Conservation (phyloP, 2,329 filamentous ascomycete species). For the Penicillium sp. region DNA sequence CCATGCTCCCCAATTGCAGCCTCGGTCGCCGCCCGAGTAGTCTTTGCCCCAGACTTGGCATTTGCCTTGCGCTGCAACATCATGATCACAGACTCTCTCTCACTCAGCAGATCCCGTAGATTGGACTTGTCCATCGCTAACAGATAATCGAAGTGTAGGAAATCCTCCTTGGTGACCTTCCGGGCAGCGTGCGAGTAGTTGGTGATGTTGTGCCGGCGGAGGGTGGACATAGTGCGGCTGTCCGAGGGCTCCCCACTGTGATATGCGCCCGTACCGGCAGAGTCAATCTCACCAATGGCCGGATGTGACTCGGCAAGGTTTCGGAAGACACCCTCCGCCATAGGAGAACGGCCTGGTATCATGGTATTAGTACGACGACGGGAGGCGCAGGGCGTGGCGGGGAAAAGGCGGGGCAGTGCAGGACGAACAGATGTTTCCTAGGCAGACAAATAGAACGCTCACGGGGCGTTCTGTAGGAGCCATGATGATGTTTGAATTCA, state of each 20-base stretch:
- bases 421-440: constrained; percentile 84
- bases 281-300: constrained; percentile 72
- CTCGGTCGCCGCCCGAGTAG: constrained; percentile 39
- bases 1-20: constrained; percentile 34
- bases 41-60: constrained; percentile 26
- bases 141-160: constrained; percentile 85
- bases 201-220: constrained; percentile 71
- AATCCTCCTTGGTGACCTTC: constrained; percentile 71
- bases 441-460: constrained; percentile 89
- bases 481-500: constrained; percentile 18
- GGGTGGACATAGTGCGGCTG: constrained; percentile 76
- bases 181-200: constrained; percentile 77
- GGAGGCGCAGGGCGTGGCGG: not conserved
- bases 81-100: constrained; percentile 53
- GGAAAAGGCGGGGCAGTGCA: constrained; percentile 2
- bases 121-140: constrained; percentile 93
- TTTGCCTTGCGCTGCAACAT: constrained; percentile 46
- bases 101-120: constrained; percentile 66
- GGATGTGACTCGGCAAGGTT: constrained; percentile 61
- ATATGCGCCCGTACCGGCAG: constrained; percentile 87
- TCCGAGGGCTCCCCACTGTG: constrained; percentile 78
- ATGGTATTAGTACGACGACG: constrained; percentile 1
- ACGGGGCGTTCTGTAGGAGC: constrained; percentile 38
- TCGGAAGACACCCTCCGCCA: constrained; percentile 93
- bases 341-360: constrained; percentile 68